phyloP scores from a whole-genome alignment of 306 rosid genomes.

The Astragalus glycyphyllos region DNA sequence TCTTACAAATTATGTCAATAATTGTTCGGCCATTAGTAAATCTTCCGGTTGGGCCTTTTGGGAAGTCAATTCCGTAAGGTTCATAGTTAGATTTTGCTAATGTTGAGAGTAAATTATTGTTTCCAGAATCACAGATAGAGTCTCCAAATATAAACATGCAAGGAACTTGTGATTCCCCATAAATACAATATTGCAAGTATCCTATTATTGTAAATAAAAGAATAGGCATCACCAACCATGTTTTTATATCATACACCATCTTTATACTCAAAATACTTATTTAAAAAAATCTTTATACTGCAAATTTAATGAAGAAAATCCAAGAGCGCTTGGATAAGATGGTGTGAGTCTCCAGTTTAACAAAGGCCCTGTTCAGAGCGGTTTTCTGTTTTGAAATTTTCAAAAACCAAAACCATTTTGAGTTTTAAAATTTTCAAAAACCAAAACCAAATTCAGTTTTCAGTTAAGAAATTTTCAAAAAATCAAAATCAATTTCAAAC shows the following conservation, averaged over 20 bases:
- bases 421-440: too few species aligned
- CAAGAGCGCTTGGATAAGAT: too few species aligned
- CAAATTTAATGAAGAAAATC: too few species aligned
- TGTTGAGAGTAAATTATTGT: constrained; percentile 53
- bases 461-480: too few species aligned
- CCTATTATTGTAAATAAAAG: constrained; percentile 20
- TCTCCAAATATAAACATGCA: constrained; percentile 70
- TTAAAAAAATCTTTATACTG: too few species aligned
- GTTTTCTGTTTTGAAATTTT: too few species aligned
- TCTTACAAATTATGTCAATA: constrained; percentile 38
- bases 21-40: constrained; percentile 59
- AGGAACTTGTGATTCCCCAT: constrained; percentile 45
- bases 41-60: constrained; percentile 60
- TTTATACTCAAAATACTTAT: too few species aligned
- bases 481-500: too few species aligned
- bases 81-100: constrained; percentile 39
- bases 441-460: too few species aligned
- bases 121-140: constrained; percentile 63
- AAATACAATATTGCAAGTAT: constrained; percentile 2
- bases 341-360: too few species aligned
- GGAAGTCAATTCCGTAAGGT: constrained; percentile 68
- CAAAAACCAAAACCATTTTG: too few species aligned
- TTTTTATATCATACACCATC: constrained; percentile 10
- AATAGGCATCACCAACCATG: constrained; percentile 13
- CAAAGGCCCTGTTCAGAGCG: too few species aligned